Evolutionary conservation across 2,329 filamentous ascomycete species (phyloP).

Genomic region (Fusarium pininemorale): DNA sequence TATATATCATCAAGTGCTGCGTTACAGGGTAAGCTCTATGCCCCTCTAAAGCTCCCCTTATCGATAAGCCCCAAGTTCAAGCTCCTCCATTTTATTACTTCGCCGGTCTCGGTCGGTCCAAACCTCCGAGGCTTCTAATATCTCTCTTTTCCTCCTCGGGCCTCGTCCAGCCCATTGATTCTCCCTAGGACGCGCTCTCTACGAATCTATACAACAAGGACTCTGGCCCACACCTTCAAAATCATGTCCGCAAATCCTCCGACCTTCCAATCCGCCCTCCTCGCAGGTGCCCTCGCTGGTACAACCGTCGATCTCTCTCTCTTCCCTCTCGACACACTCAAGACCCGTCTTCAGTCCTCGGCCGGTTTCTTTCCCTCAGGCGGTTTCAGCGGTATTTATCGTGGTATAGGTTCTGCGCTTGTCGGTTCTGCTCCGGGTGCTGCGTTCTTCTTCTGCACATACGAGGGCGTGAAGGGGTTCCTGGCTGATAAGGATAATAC

Average conservation of each 20-base stretch:
- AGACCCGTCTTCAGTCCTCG: conserved; percentile 92
- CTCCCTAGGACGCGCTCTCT: neutral
- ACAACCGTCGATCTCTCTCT: conserved; percentile 97
- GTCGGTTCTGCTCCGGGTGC: conserved; percentile 93
- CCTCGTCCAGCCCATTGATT: conserved; percentile 5
- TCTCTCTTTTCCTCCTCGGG: conserved; percentile 4
- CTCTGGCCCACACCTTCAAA: neutral
- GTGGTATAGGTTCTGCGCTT: conserved; percentile 87
- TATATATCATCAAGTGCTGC: neutral
- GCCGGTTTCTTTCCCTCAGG: conserved; percentile 81
- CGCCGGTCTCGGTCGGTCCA: conserved; percentile 40
- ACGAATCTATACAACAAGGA: neutral
- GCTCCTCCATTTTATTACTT: conserved; percentile 27
- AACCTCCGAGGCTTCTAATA: conserved; percentile 24
- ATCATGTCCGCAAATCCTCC: conserved; percentile 40
- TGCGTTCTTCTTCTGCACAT: conserved; percentile 96
- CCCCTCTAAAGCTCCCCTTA: conserved; percentile 24
- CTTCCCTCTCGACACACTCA: conserved; percentile 97
- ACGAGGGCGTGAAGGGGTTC: conserved; percentile 76
- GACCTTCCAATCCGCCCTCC: conserved; percentile 68
- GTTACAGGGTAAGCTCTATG: conserved; percentile 24
- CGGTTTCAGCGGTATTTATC: conserved; percentile 92
- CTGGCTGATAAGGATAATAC: conserved; percentile 50
- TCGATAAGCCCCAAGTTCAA: conserved; percentile 38
- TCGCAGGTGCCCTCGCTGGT: conserved; percentile 90